Conservation (phyloP, 169 alveolate species). For the Toxoplasma gondii region DNA sequence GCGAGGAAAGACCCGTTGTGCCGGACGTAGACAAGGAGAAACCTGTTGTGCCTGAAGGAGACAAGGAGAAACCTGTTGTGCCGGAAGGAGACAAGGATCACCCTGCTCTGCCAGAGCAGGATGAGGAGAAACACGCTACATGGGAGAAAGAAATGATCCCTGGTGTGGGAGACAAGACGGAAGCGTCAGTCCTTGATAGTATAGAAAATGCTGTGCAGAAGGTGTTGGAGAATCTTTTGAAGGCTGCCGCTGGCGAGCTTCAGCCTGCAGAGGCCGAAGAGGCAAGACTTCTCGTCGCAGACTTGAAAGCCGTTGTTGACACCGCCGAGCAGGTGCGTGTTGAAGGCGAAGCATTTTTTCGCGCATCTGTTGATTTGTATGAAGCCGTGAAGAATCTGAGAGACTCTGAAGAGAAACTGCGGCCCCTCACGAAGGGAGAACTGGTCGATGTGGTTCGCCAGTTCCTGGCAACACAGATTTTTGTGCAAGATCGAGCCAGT, state of each 20-base stretch:
- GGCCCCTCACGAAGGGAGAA: background rate
- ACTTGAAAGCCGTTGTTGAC: background rate
- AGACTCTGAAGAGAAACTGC: background rate
- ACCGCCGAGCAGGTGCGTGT: background rate
- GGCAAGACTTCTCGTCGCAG: background rate
- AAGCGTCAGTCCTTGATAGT: background rate
- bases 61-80: too few species aligned
- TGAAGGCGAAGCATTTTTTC: background rate
- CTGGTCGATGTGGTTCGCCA: background rate
- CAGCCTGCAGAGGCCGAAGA: background rate
- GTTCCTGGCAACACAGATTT: background rate
- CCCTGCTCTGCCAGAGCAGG: too few species aligned
- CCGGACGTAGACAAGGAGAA: too few species aligned
- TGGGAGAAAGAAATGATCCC: too few species aligned
- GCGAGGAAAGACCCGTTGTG: too few species aligned
- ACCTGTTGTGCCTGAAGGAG: too few species aligned
- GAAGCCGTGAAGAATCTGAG: background rate
- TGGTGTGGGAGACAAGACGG: background rate
- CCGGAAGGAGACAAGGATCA: too few species aligned
- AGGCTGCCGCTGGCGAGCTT: background rate
- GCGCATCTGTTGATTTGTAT: background rate
- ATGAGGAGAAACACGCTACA: too few species aligned
- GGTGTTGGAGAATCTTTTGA: background rate
- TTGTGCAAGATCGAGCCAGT: background rate
- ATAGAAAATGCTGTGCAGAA: background rate